Base-by-base conservation (phyloP, 176 grass and related monocot species). In the Pharus latifolius region DNA sequence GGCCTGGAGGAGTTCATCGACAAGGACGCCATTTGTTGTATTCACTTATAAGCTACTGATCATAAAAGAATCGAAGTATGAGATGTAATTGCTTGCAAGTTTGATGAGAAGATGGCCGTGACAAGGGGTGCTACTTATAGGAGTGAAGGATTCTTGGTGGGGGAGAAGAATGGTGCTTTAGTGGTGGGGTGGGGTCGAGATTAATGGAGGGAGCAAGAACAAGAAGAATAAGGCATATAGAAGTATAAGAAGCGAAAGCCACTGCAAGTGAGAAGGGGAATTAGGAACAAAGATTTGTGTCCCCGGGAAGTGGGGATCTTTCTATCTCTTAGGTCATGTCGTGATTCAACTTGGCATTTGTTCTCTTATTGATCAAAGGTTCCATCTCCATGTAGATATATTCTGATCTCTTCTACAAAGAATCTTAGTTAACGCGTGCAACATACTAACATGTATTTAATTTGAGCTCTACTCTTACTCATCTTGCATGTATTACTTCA, bases 251-350 rank as follows among this genome's bases (percentile, higher is more conserved):
- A 60, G 0, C 11, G n/a, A n/a, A 18, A 32, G 71, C 24, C 24
- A 20, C 32, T 72, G 19, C 16, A 15, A 44, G 19, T 50, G 57
- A 56, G 70, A 41, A 24, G 11, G 32, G 35, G 15, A 31, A 25
- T 22, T 77, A 70, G 72, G 73, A 77, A 66, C 78, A 77, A 77
- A 72, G 15, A 77, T 72, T 77, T 72, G 12, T 73, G 70, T 75
- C 70, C 52, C 67, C 33, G 53, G 73, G 84, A 65, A 77, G 78
- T 77, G 73, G 78, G 78, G 84, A 71, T 44, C 78, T 73, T 82
- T 87, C 61, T 73, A 87, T 87, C 73, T 45, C 51, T 68, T 79
- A 9, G 18, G 67, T 87, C 61, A 45, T 73, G 55, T 85, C 69
- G 13, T 20, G 12, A 35, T 55, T 73, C 34, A 5, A 18, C 46